Evolutionary conservation across 2,329 filamentous ascomycete species (phyloP).

Genomic region (Fusarium fracticaudum): DNA sequence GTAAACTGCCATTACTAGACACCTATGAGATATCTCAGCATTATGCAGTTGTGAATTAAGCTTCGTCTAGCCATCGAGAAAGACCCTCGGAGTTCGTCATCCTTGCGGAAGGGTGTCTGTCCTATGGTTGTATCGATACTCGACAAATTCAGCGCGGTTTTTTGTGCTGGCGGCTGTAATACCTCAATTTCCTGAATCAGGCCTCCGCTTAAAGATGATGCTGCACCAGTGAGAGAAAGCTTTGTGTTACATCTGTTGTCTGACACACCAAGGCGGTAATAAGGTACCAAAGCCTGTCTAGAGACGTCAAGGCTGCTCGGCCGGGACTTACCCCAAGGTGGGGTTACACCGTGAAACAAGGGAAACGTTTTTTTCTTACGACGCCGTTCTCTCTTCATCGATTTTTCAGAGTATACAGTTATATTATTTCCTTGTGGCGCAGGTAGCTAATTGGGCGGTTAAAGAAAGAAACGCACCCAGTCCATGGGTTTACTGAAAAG

Average conservation of each 20-base stretch:
- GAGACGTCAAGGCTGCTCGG: neutral
- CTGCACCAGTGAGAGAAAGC: neutral
- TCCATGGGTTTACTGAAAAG: neutral
- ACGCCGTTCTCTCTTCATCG: neutral
- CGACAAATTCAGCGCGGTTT: neutral
- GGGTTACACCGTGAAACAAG: neutral
- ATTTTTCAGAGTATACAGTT: neutral
- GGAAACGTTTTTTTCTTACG: neutral
- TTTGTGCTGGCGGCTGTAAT: neutral
- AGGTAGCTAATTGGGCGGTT: neutral
- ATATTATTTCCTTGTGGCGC: neutral
- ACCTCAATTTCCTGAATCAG: neutral
- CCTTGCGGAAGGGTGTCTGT: neutral
- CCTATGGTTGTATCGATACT: neutral
- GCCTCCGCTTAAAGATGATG: neutral
- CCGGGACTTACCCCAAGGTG: neutral
- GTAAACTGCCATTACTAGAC: neutral
- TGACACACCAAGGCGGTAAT: neutral
- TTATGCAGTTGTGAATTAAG: neutral
- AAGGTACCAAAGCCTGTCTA: neutral
- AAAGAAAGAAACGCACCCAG: neutral
- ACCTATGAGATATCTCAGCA: neutral
- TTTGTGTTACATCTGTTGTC: neutral
- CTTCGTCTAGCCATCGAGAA: neutral
- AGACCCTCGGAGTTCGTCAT: neutral